Evolutionary conservation across 805 yeast genomes (phyloP).

Genomic region (Myxozyma geophila): DNA sequence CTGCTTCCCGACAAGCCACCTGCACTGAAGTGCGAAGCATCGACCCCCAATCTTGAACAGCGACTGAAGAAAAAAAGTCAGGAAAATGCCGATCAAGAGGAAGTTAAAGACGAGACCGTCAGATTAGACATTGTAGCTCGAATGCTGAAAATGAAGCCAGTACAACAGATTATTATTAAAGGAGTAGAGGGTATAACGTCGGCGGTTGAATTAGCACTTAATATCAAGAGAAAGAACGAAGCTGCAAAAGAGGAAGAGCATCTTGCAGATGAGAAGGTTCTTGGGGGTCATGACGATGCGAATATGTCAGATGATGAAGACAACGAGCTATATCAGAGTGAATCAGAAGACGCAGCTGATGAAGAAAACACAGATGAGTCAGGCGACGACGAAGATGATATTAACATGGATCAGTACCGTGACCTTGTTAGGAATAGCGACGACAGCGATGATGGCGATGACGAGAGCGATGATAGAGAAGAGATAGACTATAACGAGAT

Average conservation of each 20-base stretch:
- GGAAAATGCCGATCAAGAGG: conserved; percentile 7
- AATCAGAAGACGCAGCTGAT: conserved; percentile 3
- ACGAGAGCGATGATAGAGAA: conserved; percentile 10
- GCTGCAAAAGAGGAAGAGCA: conserved; percentile 1
- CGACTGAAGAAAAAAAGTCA: not conserved
- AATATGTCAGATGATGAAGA: not conserved
- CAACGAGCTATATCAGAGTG: not conserved
- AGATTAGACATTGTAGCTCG: conserved; percentile 39
- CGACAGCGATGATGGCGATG: conserved; percentile 12
- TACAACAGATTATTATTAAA: conserved; percentile 29
- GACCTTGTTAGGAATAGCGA: conserved; percentile 18
- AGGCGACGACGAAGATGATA: conserved; percentile 32
- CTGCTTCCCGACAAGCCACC: conserved; percentile 25
- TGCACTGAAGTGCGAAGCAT: not conserved
- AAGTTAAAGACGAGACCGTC: conserved; percentile 11
- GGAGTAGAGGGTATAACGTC: conserved; percentile 22
- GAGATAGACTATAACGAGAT: conserved; percentile 17
- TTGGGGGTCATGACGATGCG: conserved; percentile 2
- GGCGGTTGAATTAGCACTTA: conserved; percentile 33
- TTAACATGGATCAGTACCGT: conserved; percentile 14
- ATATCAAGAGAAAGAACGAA: conserved; percentile 5
- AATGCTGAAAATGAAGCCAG: conserved; percentile 32
- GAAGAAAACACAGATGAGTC: conserved; percentile 27
- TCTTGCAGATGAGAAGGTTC: not conserved
- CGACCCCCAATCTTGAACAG: not conserved